phyloP scores from a whole-genome alignment of 148 eudicot genomes.

The Agrostemma githago region DNA sequence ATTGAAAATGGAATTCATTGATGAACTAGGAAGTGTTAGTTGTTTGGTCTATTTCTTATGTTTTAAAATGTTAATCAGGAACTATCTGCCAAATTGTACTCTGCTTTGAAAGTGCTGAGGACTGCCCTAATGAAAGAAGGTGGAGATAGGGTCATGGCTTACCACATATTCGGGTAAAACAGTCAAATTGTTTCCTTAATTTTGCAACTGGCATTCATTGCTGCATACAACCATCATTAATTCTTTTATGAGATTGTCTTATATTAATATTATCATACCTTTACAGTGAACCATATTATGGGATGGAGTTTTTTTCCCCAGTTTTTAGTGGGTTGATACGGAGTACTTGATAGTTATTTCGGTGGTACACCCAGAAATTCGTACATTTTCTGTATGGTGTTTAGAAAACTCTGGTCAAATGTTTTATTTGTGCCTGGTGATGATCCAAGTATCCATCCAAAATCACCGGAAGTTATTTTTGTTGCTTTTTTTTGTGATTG shows the following conservation, averaged over 20 bases:
- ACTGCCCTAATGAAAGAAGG: slow-evolving; percentile 47
- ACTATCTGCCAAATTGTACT: slow-evolving; percentile 58
- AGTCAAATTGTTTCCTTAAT: slow-evolving; percentile 7
- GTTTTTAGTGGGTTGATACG: not conserved
- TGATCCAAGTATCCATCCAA: not conserved
- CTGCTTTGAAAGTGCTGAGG: slow-evolving; percentile 56
- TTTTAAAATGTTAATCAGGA: slow-evolving; percentile 34
- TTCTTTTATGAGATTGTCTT: not conserved
- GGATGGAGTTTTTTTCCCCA: not conserved
- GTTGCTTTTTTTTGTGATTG: slow-evolving; percentile 17
- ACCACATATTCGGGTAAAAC: slow-evolving; percentile 75
- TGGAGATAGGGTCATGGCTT: slow-evolving; percentile 50
- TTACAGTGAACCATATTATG: not conserved
- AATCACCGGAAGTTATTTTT: not conserved
- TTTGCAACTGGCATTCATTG: not conserved
- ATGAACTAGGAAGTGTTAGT: not conserved
- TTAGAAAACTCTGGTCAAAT: not conserved
- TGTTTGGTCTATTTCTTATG: not conserved
- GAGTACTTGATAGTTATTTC: too few relatives aligned
- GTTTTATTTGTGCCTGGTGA: slow-evolving; percentile 6
- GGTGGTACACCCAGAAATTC: not conserved
- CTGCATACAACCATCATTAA: not conserved
- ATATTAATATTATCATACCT: too few relatives aligned
- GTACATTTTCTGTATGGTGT: not conserved
- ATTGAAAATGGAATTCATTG: not conserved